Percentiles rank a stretch among this genome's conserved stretches.
Evolutionary conservation across 2,329 filamentous ascomycete genomes (phyloP).

Genomic region (Sclerotiophoma versabilis): DNA sequence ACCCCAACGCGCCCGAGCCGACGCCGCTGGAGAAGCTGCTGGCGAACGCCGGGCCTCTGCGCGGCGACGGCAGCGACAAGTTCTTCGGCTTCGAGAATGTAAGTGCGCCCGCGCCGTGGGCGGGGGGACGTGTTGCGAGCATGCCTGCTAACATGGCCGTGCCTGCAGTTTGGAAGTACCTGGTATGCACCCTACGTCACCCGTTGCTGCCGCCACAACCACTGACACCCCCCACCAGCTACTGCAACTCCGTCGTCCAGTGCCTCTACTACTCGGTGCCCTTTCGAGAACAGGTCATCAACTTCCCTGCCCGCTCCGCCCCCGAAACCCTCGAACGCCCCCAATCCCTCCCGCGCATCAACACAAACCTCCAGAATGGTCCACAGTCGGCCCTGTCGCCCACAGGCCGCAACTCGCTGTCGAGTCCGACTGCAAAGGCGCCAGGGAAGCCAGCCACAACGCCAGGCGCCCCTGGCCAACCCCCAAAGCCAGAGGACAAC

Average conservation of each 20-base stretch:
- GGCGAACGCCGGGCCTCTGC: slow-evolving; percentile 80
- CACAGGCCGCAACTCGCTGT: slow-evolving; percentile 56
- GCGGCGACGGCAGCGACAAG: slow-evolving; percentile 91
- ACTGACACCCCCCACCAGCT: slow-evolving; percentile 63
- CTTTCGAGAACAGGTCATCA: slow-evolving; percentile 93
- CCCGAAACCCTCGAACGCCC: slow-evolving; percentile 71
- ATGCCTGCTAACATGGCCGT: slow-evolving; percentile 4
- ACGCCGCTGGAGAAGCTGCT: slow-evolving; percentile 77
- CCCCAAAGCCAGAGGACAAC: slow-evolving; percentile 84
- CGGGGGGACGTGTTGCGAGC: neutral
- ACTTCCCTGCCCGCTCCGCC: slow-evolving; percentile 79
- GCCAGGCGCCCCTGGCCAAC: slow-evolving; percentile 61
- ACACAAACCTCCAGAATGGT: slow-evolving; percentile 50
- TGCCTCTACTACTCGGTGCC: slow-evolving; percentile 94
- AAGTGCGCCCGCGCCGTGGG: slow-evolving; percentile 53
- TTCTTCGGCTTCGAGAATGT: slow-evolving; percentile 99
- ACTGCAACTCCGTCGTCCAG: slow-evolving; percentile 98
- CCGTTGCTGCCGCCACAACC: slow-evolving; percentile 2
- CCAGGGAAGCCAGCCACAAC: slow-evolving; percentile 49
- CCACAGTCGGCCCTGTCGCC: slow-evolving; percentile 59
- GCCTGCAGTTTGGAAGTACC: slow-evolving; percentile 87
- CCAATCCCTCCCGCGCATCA: slow-evolving; percentile 47
- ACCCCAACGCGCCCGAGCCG: slow-evolving; percentile 62
- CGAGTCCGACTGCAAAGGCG: slow-evolving; percentile 40
- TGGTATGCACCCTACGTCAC: slow-evolving; percentile 67